These are phyloP conservation scores for Wickerhamomyces rabaulensis DNA, from an alignment of 805 yeast species.

Conservation along the genomic window DNA sequence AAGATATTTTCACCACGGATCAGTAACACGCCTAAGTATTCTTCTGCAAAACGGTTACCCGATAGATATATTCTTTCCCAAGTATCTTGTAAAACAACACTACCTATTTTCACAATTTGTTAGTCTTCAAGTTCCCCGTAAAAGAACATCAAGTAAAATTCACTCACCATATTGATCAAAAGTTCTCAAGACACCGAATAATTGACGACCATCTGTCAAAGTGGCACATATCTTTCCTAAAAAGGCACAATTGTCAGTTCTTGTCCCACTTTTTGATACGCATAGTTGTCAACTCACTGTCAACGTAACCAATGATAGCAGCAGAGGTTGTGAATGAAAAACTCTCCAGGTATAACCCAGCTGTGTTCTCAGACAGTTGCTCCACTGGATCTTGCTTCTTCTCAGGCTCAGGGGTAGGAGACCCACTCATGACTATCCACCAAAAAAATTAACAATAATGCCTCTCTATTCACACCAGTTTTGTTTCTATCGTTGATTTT, in stretches of 20 bases:
- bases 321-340: slow-evolving; percentile 87
- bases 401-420: slow-evolving; percentile 5
- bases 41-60: slow-evolving; percentile 64
- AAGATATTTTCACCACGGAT: slow-evolving; percentile 96
- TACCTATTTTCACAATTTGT: slow-evolving; percentile 38
- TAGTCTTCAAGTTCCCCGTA: background rate
- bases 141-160: background rate
- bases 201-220: slow-evolving; percentile 82
- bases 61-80: slow-evolving; percentile 74
- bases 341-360: slow-evolving; percentile 66
- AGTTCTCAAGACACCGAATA: slow-evolving; percentile 87
- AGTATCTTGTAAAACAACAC: slow-evolving; percentile 87
- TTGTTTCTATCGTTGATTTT: background rate
- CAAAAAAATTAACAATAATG: background rate
- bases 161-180: slow-evolving; percentile 78
- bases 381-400: slow-evolving; percentile 14
- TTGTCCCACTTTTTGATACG: no score
- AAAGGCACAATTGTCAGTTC: background rate
- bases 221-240: slow-evolving; percentile 68
- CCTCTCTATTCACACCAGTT: no score
- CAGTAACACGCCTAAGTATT: slow-evolving; percentile 73
- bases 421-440: slow-evolving; percentile 1
- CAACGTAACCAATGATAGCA: slow-evolving; percentile 83
- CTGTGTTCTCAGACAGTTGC: slow-evolving; percentile 33
- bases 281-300: slow-evolving; percentile 38